These are phyloP conservation scores for Paramecium caudatum DNA, from an alignment of 73 alveolate genomes.

Conservation along the genomic window DNA sequence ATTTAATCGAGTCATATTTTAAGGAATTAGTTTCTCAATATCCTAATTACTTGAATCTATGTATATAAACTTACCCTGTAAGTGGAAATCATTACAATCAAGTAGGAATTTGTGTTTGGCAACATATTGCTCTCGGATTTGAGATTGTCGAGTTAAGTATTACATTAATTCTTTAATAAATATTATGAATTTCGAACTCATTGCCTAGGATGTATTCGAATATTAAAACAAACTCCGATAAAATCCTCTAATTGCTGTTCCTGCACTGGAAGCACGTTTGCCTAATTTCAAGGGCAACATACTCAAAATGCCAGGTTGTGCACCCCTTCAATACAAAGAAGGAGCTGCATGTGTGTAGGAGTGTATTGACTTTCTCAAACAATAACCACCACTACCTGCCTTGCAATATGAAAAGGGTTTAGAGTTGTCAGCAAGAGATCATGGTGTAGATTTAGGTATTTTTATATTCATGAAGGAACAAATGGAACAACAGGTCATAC, in stretches of 20 bases:
- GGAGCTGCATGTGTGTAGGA: conserved; percentile 71
- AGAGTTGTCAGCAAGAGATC: conserved; percentile 90
- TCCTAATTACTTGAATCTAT: not conserved
- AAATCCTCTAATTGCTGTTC: conserved; percentile 26
- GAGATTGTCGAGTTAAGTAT: not conserved
- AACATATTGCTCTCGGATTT: not conserved
- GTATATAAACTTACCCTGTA: not conserved
- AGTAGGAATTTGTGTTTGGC: not conserved
- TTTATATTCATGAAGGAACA: not conserved
- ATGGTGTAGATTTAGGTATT: conserved; percentile 86
- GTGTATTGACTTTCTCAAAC: conserved; percentile 12
- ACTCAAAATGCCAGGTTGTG: conserved; percentile 25
- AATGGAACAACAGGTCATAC: conserved; percentile 76
- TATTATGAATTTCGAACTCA: not conserved
- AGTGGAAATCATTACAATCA: not conserved
- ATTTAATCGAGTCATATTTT: not conserved
- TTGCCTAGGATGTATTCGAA: conserved; percentile 65
- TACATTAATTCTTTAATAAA: conserved; percentile 4
- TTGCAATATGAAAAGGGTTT: conserved; percentile 80
- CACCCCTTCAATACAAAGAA: conserved; percentile 56
- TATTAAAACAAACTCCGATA: conserved; percentile 27
- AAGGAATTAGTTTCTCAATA: not conserved
- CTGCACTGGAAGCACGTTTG: not conserved
- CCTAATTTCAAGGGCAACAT: conserved; percentile 52
- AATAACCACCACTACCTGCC: not conserved